These are phyloP conservation scores for Suillus americanus DNA, from an alignment of 768 basidiomycete species.

Conservation along the genomic window DNA sequence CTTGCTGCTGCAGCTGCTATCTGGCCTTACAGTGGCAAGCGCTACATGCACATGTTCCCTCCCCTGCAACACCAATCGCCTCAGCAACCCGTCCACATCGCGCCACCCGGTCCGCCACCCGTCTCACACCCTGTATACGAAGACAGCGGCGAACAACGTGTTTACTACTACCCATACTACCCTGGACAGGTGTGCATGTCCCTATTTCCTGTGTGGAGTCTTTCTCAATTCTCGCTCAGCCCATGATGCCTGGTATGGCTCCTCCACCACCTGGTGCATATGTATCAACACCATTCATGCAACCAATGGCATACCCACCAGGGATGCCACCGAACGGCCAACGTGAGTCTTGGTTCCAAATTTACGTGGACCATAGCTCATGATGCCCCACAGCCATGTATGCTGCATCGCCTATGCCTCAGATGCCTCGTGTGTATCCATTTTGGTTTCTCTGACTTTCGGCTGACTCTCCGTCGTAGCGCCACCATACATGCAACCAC, in stretches of 20 bases:
- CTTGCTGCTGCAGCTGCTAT: conserved; percentile 48
- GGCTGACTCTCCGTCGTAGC: conserved; percentile 35
- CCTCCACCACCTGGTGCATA: conserved; percentile 80
- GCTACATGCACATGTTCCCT: conserved; percentile 79
- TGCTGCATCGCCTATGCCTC: conserved; percentile 75
- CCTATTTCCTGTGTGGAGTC: not conserved
- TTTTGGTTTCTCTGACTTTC: not conserved
- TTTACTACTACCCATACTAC: conserved; percentile 83
- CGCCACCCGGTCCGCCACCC: conserved; percentile 64
- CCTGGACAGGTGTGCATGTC: conserved; percentile 58
- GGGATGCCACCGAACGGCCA: conserved; percentile 76
- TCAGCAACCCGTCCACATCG: conserved; percentile 67
- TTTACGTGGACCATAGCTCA: conserved; percentile 8
- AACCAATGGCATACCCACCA: conserved; percentile 81
- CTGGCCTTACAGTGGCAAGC: conserved; percentile 92
- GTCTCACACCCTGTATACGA: conserved; percentile 78
- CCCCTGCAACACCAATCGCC: conserved; percentile 55
- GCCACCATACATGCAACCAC: conserved; percentile 79
- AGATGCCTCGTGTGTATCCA: conserved; percentile 76
- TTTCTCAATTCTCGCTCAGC: conserved; percentile 37
- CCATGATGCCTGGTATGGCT: conserved; percentile 84
- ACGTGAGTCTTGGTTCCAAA: conserved; percentile 22
- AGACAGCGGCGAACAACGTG: conserved; percentile 69
- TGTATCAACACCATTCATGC: conserved; percentile 81
- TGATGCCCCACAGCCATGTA: conserved; percentile 63